phyloP scores from a whole-genome alignment of 1,284 basidiomycete species.

The Cutaneotrichosporon sp. region DNA sequence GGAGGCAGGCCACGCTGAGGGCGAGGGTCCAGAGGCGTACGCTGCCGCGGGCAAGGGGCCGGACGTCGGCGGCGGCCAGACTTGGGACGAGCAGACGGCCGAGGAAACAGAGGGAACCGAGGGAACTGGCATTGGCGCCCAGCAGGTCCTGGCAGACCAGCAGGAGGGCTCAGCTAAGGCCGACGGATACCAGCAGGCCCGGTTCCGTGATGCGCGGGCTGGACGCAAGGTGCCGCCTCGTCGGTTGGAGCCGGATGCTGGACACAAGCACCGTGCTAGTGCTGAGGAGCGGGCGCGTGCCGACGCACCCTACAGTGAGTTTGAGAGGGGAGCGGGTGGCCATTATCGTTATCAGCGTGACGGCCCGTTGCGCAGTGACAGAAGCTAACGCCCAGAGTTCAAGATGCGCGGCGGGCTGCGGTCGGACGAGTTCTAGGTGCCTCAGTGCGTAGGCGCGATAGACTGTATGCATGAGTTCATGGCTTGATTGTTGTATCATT shows the following conservation, averaged over 20 bases:
- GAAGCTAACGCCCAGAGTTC: conserved; percentile 16
- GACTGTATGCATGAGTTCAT: conserved; percentile 1
- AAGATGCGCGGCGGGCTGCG: conserved; percentile 45
- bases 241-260: conserved; percentile 11
- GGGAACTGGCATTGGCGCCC: background rate
- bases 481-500: background rate
- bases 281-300: conserved; percentile 43
- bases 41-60: conserved; percentile 5
- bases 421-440: conserved; percentile 45
- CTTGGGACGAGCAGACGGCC: conserved; percentile 5
- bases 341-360: too few species aligned
- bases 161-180: background rate
- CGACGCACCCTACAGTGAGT: conserved; percentile 53
- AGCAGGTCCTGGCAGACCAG: conserved; percentile 2
- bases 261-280: conserved; percentile 14
- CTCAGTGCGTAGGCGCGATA: background rate
- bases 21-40: conserved; percentile 37
- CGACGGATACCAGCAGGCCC: conserved; percentile 2
- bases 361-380: too few species aligned
- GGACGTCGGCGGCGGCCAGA: conserved; percentile 9
- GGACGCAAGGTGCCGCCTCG: conserved; percentile 9
- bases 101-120: background rate
- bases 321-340: background rate
- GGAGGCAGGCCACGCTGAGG: conserved; percentile 43
- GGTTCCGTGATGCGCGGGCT: conserved; percentile 11